These are phyloP conservation scores for Leishmania guyanensis DNA, from an alignment of 208 protist genomes.

Conservation along the genomic window DNA sequence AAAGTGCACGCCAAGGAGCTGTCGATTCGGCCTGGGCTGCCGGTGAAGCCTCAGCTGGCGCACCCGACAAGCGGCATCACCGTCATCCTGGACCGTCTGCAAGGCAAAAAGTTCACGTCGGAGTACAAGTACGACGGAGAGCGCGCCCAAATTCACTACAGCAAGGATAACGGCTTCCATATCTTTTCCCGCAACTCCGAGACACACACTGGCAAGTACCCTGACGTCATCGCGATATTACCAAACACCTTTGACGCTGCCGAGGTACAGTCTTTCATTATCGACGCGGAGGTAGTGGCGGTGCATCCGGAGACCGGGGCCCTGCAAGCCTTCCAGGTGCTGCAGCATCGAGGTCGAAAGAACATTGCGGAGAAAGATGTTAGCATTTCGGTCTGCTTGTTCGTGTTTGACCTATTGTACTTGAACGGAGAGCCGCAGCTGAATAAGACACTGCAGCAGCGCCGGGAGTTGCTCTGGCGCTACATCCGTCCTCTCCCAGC, in stretches of 20 bases:
- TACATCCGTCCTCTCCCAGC: slow-evolving; percentile 71
- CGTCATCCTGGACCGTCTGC: slow-evolving; percentile 84
- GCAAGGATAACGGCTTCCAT: slow-evolving; percentile 65
- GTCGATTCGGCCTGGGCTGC: slow-evolving; percentile 91
- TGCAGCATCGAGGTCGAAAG: slow-evolving; percentile 89
- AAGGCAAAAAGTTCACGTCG: slow-evolving; percentile 94
- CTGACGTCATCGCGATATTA: slow-evolving; percentile 95
- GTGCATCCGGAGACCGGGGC: slow-evolving; percentile 87
- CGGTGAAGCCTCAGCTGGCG: slow-evolving; percentile 99
- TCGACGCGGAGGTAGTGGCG: slow-evolving; percentile 99
- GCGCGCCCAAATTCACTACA: slow-evolving; percentile 95
- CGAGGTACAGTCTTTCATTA: slow-evolving; percentile 95
- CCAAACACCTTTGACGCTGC: slow-evolving; percentile 49
- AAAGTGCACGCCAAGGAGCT: slow-evolving; percentile 46
- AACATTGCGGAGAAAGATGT: slow-evolving; percentile 92
- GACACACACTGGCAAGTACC: slow-evolving; percentile 98
- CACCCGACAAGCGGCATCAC: slow-evolving; percentile 96
- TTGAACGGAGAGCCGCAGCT: slow-evolving; percentile 96
- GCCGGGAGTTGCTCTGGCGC: slow-evolving; percentile 78
- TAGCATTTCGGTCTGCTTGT: slow-evolving; percentile 98
- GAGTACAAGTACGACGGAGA: slow-evolving; percentile 99
- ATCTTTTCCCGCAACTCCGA: slow-evolving; percentile 99
- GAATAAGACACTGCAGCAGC: slow-evolving; percentile 75
- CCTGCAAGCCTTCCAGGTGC: slow-evolving; percentile 97
- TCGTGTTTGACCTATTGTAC: slow-evolving; percentile 99